Base-by-base conservation (phyloP, 148 eudicot genomes). In the Pouteria glomerata region DNA sequence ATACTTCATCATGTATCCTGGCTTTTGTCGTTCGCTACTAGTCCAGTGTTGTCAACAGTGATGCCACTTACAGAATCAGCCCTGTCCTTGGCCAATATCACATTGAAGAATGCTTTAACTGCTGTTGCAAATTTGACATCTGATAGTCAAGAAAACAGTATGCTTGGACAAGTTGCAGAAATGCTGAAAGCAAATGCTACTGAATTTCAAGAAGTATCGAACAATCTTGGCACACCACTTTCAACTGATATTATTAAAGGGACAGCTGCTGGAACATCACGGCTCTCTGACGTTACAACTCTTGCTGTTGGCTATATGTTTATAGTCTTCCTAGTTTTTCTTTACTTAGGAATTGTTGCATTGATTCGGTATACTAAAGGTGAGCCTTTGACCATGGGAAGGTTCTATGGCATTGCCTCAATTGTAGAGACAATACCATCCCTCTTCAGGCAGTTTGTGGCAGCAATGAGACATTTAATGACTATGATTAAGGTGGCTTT, bases 401-500 rank as follows among this genome's bases (percentile, higher is more conserved):
- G 98, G 81, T 91, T 89, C 80, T 87, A 86, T 61, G 89, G 97
- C 45, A 80, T 95, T 78, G 88, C 93, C 85, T 91, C 96, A 29
- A 69, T 90, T 34, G 89, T 89, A 62, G 96, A 89, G 78, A 86
- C 97, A 26, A 82, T 95, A 76, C 98, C 91, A 4, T 87, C 97
- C 63, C 89, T 94, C 47, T 76, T 94, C 74, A 81, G 87, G 72
- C 98, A 94, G 81, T 94, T 94, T 79, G 82, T 89, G 74, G 89
- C 90, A 29, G 92, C 96, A 72, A 91, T 94, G 93, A 91, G 88
- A 73, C 98, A 91, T 78, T 78, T 91, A 73, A 78, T 91, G 93
- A 91, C 96, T 50, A 94, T 94, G 98, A 80, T 94, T 63, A 94
- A 94, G 80, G 97, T 94, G 79, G 98, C 98, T 29, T 94, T 94